Evolutionary conservation across 2,329 filamentous ascomycete species (phyloP).

Genomic region (Orbilia ellipsospora): DNA sequence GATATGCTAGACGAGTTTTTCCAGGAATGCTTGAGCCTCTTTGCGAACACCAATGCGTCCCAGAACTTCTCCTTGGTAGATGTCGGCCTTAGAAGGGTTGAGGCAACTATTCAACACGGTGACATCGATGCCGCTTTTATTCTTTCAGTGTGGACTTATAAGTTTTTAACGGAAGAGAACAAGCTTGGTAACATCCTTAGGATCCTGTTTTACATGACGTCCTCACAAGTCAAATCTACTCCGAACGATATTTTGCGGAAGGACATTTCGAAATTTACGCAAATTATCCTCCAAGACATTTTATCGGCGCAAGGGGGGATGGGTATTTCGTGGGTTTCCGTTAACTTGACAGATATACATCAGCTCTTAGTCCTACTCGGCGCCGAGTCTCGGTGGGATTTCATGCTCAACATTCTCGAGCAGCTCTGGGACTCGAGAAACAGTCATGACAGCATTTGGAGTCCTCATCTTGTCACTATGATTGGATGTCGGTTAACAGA

Average conservation of each 20-base stretch:
- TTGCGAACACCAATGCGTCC: constrained; percentile 7
- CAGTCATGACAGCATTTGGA: constrained; percentile 37
- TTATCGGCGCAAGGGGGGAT: constrained; percentile 25
- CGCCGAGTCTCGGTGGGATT: constrained; percentile 33
- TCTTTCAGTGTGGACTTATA: constrained; percentile 45
- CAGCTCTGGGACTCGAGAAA: constrained; percentile 46
- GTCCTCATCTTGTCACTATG: constrained; percentile 35
- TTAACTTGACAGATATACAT: constrained; percentile 32
- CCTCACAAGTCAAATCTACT: constrained; percentile 27
- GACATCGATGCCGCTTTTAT: constrained; percentile 45
- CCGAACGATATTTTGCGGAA: constrained; percentile 21
- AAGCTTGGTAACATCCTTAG: constrained; percentile 36
- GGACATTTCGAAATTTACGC: constrained; percentile 41
- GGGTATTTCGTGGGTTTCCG: constrained; percentile 44
- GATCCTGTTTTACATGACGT: constrained; percentile 47
- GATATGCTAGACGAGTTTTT: constrained; percentile 49
- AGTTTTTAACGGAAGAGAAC: constrained; percentile 36
- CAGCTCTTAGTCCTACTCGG: constrained; percentile 23
- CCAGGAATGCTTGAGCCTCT: constrained; percentile 35
- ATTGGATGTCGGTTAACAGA: constrained; percentile 43
- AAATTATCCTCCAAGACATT: constrained; percentile 41
- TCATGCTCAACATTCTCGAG: constrained; percentile 41
- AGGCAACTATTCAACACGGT: constrained; percentile 23
- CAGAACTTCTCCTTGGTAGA: constrained; percentile 38
- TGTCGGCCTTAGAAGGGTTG: constrained; percentile 36